Evolutionary conservation across 139 green algal genomes (phyloP).

Genomic region (Pedinophyceae sp.): DNA sequence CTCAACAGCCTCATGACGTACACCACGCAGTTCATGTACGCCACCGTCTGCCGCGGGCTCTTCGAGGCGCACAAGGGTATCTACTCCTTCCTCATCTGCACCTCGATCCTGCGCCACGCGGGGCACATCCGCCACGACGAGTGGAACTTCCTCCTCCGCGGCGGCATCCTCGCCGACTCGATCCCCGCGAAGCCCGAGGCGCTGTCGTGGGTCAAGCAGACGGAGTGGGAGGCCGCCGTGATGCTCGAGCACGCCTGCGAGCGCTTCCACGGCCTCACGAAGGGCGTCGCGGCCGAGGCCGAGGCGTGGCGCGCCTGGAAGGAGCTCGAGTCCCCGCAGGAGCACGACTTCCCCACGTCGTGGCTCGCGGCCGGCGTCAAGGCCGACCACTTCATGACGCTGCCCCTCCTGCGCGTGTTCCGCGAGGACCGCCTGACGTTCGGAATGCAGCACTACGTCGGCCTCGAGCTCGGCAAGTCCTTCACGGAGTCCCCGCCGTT

Average conservation of each 20-base stretch:
- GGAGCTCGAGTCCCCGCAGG: conserved; percentile 4
- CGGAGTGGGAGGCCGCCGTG: conserved; percentile 19
- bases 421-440: conserved; percentile 54
- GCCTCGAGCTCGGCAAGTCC: conserved; percentile 29
- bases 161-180: conserved; percentile 3
- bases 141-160: conserved; percentile 64
- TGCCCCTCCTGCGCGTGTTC: conserved; percentile 48
- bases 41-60: conserved; percentile 55
- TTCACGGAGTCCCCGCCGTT: conserved; percentile 61
- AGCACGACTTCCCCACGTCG: not conserved
- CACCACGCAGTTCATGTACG: conserved; percentile 59
- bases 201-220: conserved; percentile 20
- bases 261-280: conserved; percentile 9
- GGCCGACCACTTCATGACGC: conserved; percentile 12
- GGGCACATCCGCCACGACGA: conserved; percentile 36
- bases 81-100: conserved; percentile 54
- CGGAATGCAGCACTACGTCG: conserved; percentile 31
- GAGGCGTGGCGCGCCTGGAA: conserved; percentile 5
- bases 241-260: conserved; percentile 10
- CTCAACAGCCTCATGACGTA: conserved; percentile 43
- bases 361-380: not conserved
- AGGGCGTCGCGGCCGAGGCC: not conserved
- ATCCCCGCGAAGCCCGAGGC: not conserved
- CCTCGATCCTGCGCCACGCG: conserved; percentile 16
- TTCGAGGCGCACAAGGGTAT: conserved; percentile 65